A percentile compares a stretch with the other conserved stretches of the same genome.
These are phyloP conservation scores for Tilletia caries DNA, from an alignment of 1,284 basidiomycete genomes.

Conservation along the genomic window DNA sequence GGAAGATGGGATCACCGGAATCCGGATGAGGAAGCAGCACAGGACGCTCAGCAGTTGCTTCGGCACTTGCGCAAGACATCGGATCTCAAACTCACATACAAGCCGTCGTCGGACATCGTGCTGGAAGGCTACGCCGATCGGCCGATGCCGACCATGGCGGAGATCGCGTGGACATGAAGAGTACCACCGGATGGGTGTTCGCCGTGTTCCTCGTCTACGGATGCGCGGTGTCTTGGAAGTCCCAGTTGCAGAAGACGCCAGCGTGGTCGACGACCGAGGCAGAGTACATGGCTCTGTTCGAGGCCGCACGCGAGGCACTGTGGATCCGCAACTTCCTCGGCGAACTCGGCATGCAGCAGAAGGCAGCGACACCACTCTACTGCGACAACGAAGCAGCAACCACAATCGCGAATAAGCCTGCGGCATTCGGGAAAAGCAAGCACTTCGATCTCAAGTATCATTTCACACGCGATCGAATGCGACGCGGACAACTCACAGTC, in stretches of 20 bases:
- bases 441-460: constrained; percentile 50
- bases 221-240: constrained; percentile 55
- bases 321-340: constrained; percentile 53
- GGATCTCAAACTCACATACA: no score
- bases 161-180: constrained; percentile 45
- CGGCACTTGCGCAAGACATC: no score
- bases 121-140: constrained; percentile 56
- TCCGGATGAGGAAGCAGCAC: no score
- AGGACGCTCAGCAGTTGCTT: no score
- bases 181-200: constrained; percentile 56
- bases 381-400: constrained; percentile 49
- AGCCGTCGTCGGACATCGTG: no score
- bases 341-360: constrained; percentile 30
- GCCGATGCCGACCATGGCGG: constrained; percentile 58
- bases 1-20: no score
- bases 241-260: constrained; percentile 54
- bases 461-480: constrained; percentile 38
- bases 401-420: constrained; percentile 29
- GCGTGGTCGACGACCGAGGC: constrained; percentile 56
- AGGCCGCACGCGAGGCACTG: constrained; percentile 56
- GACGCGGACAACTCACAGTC: constrained; percentile 18
- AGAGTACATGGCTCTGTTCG: constrained; percentile 58
- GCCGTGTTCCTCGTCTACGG: constrained; percentile 50
- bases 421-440: constrained; percentile 37
- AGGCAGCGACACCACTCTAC: constrained; percentile 24